phyloP scores from a whole-genome alignment of 139 green algal species.

The Nannochloris sp. region DNA sequence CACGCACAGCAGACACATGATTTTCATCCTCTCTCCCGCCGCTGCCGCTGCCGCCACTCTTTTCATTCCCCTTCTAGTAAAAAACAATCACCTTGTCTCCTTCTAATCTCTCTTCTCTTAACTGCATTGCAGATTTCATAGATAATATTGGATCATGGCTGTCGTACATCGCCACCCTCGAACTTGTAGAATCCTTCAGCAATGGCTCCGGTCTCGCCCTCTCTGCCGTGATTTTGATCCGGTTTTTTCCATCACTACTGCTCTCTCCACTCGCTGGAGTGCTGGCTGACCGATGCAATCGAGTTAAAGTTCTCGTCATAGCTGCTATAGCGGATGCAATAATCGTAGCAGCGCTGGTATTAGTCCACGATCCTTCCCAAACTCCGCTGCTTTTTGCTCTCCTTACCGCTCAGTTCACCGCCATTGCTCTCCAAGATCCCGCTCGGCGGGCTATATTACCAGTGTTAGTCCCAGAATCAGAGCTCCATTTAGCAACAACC shows the following conservation, averaged over 20 bases:
- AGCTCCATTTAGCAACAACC: slow-evolving; percentile 40
- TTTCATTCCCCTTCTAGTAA: neutral
- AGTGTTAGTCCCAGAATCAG: slow-evolving; percentile 18
- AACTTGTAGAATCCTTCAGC: slow-evolving; percentile 18
- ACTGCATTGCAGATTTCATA: slow-evolving; percentile 1
- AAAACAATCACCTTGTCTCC: no score
- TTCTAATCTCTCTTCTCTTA: neutral
- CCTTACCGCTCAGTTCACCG: slow-evolving; percentile 16
- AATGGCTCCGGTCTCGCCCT: slow-evolving; percentile 26
- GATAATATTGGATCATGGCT: slow-evolving; percentile 22
- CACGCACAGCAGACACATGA: no score
- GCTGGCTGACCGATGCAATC: slow-evolving; percentile 39
- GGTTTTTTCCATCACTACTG: slow-evolving; percentile 34
- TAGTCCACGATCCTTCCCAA: slow-evolving; percentile 2
- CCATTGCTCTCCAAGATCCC: slow-evolving; percentile 11
- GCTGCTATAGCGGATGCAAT: neutral
- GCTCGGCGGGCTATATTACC: slow-evolving; percentile 32
- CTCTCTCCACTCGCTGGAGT: slow-evolving; percentile 34
- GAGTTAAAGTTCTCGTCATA: slow-evolving; percentile 20
- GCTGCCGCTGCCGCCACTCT: no score
- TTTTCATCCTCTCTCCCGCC: no score
- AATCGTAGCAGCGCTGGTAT: slow-evolving; percentile 2
- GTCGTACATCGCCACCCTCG: slow-evolving; percentile 33
- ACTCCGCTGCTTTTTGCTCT: slow-evolving; percentile 6
- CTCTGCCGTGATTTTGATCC: slow-evolving; percentile 23